Conservation (phyloP, 78 protist species). For the Pelomyxa schiedti region DNA sequence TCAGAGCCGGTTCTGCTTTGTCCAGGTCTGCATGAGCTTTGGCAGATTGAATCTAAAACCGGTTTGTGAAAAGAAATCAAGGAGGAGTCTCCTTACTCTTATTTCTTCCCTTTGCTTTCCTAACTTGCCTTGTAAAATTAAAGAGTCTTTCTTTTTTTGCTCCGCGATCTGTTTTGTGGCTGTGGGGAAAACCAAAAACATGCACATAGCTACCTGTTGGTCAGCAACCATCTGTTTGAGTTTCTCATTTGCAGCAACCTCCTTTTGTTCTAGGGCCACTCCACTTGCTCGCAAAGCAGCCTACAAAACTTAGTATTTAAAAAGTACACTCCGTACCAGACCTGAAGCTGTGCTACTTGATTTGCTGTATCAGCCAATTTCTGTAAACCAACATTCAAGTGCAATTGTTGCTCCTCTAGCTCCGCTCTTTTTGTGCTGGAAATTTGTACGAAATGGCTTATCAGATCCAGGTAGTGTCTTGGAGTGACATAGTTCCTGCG, state of each 20-base stretch:
- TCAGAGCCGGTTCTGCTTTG: conserved; percentile 74
- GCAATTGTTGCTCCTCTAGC: conserved; percentile 83
- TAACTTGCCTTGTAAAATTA: conserved; percentile 24
- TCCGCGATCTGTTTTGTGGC: conserved; percentile 66
- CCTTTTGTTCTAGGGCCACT: conserved; percentile 55
- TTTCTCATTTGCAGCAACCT: conserved; percentile 65
- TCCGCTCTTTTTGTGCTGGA: conserved; percentile 68
- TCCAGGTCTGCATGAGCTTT: conserved; percentile 60
- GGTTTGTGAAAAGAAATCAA: too few relatives aligned
- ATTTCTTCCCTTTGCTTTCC: conserved; percentile 34
- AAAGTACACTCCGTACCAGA: too few relatives aligned
- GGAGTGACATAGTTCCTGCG: conserved; percentile 82
- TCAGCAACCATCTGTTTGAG: conserved; percentile 58
- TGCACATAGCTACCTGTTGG: conserved; percentile 26
- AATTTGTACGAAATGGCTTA: conserved; percentile 64
- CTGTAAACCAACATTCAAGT: conserved; percentile 79
- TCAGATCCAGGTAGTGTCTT: conserved; percentile 92
- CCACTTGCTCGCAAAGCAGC: background rate
- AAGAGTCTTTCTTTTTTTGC: conserved; percentile 35
- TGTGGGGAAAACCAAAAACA: conserved; percentile 42
- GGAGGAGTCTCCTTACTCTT: conserved; percentile 24
- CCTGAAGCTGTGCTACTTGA: conserved; percentile 64
- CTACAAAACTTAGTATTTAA: conserved; percentile 43
- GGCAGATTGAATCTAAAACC: too few relatives aligned
- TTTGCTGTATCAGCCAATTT: conserved; percentile 68